Evolutionary conservation across 441 rosid genomes (phyloP), one percentile per base, ranked within the genome.

Genomic region (Populus trichocarpa): DNA sequence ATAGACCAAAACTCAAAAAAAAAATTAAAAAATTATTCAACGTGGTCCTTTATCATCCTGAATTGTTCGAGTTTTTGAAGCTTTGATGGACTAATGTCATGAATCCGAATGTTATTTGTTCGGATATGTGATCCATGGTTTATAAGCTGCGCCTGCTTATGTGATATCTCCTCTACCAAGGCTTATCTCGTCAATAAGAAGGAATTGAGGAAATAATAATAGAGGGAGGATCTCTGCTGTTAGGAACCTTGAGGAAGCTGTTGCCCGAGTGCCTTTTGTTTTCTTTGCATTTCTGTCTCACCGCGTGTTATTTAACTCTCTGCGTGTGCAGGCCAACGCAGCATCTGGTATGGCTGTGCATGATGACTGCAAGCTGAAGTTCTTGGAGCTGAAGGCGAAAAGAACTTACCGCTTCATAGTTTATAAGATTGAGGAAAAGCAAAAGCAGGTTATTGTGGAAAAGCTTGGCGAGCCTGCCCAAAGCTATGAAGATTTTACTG

Each of bases 321-420:
- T 61, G 6, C 23, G 10, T 35, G 8, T 64, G 33, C 77, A 87
- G 90, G 90, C 89, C 42, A 90, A 88, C 1, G 91, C 91, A 0
- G 87, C 88, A 3, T 88, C 90, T 22, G 93, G 93, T 14, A 88
- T 87, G 84, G 91, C 88, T 63, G 90, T 88, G 71, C 86, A 89
- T 53, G 92, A 90, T 79, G 92, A 90, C 36, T 90, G 94, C 87
- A 89, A 89, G 83, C 85, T 89, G 77, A 90, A 71, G 70, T 89
- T 89, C 22, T 75, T 89, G 81, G 90, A 89, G 53, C 70, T 90
- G 86, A 90, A 89, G 82, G 86, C 92, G 0, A 90, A 89, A 79
- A 80, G 93, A 80, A 88, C 93, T 16, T 81, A 84, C 40, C 89
- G 88, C 38, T 90, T 77, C 80, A 85, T 90, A 35, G 86, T 89